These are phyloP conservation scores for Metschnikowia aberdeeniae DNA, from an alignment of 805 yeast species.

Conservation along the genomic window DNA sequence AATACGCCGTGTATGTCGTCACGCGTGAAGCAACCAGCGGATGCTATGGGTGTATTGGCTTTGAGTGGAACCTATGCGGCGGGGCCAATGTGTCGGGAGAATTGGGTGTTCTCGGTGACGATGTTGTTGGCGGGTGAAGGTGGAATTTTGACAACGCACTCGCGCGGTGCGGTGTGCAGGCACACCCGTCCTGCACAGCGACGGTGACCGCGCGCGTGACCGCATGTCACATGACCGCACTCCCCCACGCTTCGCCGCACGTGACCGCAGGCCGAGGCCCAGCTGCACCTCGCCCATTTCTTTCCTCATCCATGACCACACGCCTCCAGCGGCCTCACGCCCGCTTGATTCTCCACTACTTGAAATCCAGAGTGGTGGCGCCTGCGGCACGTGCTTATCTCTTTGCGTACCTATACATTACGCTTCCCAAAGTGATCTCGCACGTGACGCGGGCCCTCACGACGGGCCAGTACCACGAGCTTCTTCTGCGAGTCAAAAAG, in stretches of 20 bases:
- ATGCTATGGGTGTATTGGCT: not conserved
- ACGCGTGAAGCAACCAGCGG: not conserved
- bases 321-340: not conserved
- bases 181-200: too few species aligned
- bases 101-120: constrained; percentile 1
- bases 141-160: constrained; percentile 6
- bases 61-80: not conserved
- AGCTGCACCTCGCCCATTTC: not conserved
- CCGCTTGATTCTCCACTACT: not conserved
- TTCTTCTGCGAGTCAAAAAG: constrained; percentile 16
- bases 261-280: not conserved
- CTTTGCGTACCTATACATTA: constrained; percentile 32
- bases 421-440: constrained; percentile 27
- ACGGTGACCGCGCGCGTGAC: not conserved
- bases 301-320: not conserved
- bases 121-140: not conserved
- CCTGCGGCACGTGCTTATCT: constrained; percentile 33
- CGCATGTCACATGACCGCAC: not conserved
- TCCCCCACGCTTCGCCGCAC: too few species aligned
- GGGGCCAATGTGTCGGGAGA: constrained; percentile 4
- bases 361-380: constrained; percentile 13
- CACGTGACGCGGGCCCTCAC: constrained; percentile 12
- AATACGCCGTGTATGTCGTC: not conserved
- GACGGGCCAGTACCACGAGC: constrained; percentile 15
- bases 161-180: constrained; percentile 1